Conservation (phyloP, 139 green algal genomes). For the Pedinophyceae sp. region DNA sequence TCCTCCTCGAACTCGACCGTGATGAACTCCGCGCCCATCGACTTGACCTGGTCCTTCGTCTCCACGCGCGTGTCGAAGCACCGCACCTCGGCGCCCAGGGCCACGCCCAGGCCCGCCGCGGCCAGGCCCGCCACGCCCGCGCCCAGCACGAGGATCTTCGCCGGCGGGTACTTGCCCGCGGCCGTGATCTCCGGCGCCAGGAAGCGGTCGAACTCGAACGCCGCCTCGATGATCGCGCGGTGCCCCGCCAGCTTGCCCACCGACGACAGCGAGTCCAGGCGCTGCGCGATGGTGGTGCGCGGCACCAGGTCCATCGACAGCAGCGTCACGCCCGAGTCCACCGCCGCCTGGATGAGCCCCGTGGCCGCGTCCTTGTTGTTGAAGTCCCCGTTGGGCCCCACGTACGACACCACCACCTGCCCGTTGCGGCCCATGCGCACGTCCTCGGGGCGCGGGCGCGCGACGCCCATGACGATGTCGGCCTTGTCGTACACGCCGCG, state of each 20-base stretch:
- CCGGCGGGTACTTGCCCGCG: conserved; percentile 53
- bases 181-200: conserved; percentile 83
- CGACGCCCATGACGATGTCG: not conserved
- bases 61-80: conserved; percentile 64
- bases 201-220: conserved; percentile 60
- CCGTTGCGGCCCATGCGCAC: not conserved
- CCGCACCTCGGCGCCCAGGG: conserved; percentile 62
- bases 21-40: conserved; percentile 70
- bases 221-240: conserved; percentile 61
- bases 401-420: not conserved
- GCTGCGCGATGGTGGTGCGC: conserved; percentile 33
- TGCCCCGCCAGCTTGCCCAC: conserved; percentile 75
- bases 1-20: conserved; percentile 59
- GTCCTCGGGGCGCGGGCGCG: not conserved
- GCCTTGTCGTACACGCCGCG: not conserved
- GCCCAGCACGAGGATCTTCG: conserved; percentile 31
- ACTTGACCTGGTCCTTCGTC: conserved; percentile 58
- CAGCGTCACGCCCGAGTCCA: not conserved
- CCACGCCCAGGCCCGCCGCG: conserved; percentile 49
- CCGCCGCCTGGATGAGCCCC: not conserved
- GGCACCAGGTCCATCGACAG: not conserved
- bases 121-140: conserved; percentile 52
- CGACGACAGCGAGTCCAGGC: conserved; percentile 61
- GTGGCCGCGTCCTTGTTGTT: too few relatives aligned
- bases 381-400: not conserved